Conservation (phyloP, 495 filamentous ascomycete genomes). For the Trichoderma erinaceum region DNA sequence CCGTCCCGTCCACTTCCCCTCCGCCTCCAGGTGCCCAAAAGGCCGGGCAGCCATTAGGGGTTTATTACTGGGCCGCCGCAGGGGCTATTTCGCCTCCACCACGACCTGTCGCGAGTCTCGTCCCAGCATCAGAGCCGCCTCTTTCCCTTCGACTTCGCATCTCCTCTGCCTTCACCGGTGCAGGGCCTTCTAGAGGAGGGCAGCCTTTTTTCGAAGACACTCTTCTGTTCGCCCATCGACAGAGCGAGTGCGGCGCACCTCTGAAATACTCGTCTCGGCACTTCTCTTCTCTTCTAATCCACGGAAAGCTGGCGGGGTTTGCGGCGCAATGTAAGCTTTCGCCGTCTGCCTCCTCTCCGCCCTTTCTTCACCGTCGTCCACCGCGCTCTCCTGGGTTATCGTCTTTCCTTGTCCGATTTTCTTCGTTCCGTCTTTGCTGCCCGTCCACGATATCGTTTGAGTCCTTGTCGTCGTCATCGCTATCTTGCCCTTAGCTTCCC, state of each 20-base stretch:
- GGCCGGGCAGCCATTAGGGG: not conserved
- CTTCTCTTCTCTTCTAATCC: not conserved
- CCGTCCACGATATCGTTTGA: not conserved
- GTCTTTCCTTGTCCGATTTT: not conserved
- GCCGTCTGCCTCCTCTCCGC: not conserved
- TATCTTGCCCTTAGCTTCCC: not conserved
- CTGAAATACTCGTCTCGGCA: not conserved
- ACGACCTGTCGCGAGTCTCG: constrained; percentile 12
- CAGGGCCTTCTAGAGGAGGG: not conserved
- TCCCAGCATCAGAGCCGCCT: not conserved
- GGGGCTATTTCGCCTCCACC: constrained; percentile 10
- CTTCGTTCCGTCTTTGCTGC: not conserved
- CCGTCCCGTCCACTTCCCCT: too few relatives aligned
- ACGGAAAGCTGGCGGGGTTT: not conserved
- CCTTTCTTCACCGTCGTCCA: constrained; percentile 10
- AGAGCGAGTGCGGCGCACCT: not conserved
- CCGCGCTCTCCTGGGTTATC: not conserved
- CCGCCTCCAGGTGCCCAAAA: too few relatives aligned
- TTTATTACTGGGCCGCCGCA: constrained; percentile 1
- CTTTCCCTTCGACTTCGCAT: not conserved
- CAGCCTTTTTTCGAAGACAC: not conserved
- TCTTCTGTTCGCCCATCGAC: not conserved
- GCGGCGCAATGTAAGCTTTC: constrained; percentile 11
- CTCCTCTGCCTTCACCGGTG: not conserved
- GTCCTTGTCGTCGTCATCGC: not conserved